Base-by-base conservation (phyloP, 306 rosid species). In the Quercus dentata region DNA sequence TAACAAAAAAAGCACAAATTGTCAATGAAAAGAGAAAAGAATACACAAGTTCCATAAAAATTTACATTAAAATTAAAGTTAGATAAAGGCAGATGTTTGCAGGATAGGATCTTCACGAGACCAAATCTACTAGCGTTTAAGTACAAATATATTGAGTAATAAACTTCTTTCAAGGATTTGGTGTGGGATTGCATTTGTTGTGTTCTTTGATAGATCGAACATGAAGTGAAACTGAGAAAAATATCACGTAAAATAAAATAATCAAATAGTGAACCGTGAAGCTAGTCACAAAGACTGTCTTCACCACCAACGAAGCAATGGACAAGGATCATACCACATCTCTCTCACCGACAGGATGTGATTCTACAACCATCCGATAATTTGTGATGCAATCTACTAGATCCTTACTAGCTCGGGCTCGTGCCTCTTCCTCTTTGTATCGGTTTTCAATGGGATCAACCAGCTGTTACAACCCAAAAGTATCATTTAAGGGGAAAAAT, bases 401-500 rank as follows among this genome's bases (percentile, higher is more conserved):
- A 64, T 19, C 44, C 70, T 15, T 64, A 64, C 12, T 30, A 64
- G 70, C 70, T 64, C 33, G 41, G 33, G 4, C 21, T 31, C 46
- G 70, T 5, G 23, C 70, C 70, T 30, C 21, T 28, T 28, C 70
- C 33, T 64, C 70, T 31, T 64, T 64, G 17, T 30, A 31, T 30
- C 70, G 70, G 70, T 64, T 64, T 31, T 15, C 46, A 64, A 64
- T 64, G 70, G 70, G 70, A 64, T 64, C 41, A 64, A 64, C 44
- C 44, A 64, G 46, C 70, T 64, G 31, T 64, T 30, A 30, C 70
- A 64, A 64, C 31, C 41, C 21, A 30, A 30, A 64, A 64, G 46
- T 18, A 64, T 30, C 70, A 30, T 64, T 63, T 30, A 15, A 17
- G 7, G 44, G 41, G 18, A 30, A 28, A 58, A 30, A 64, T 14